Base-by-base conservation (phyloP, 1,284 basidiomycete species). In the Phenoliferia sp. region DNA sequence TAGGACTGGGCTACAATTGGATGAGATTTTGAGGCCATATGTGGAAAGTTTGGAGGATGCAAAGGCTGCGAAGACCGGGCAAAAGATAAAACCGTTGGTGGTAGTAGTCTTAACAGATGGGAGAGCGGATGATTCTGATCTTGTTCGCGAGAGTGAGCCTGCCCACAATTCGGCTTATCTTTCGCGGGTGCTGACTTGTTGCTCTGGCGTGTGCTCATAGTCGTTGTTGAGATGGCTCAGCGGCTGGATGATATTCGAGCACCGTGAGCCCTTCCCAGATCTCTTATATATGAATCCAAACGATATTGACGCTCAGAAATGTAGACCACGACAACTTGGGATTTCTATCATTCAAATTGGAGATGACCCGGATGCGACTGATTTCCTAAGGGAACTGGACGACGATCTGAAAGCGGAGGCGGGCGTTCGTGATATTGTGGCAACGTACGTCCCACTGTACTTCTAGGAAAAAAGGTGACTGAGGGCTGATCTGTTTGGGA, bases 331-430 rank as follows among this genome's bases (percentile, higher is more conserved):
- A 59, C 72, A 73, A 52, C 62, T 73, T n/a, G 72, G 72, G 17
- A 50, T 73, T 1, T 65, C 65, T 64, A 69, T 73, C 59, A 32
- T 73, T 10, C 72, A 73, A 57, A 54, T 73, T 28, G 72, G 71
- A 7, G 12, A 58, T n/a, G 71, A 73, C 52, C 52, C 66, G 26
- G 70, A 72, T 28, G 72, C 72, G 3, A 35, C 59, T 2, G 68
- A 34, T 12, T 73, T 73, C 44, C 29, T 73, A n/a, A 62, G 52
- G n/a, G 64, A 72, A 36, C 59, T 73, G 22, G 72, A 73, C 64
- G 72, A 73, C 50, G 67, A 73, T 50, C 59, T 73, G 17, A 73
- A 70, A 57, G 61, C 64, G 4, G 62, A 63, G n/a, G 28, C 63
- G 19, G 71, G 70, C 7, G 68, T 72, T 16, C 48, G 72, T 6